Evolutionary conservation across 2,329 filamentous ascomycete genomes (phyloP), one percentile per base, ranked within the genome.

Genomic region (Aspergillus sp.): DNA sequence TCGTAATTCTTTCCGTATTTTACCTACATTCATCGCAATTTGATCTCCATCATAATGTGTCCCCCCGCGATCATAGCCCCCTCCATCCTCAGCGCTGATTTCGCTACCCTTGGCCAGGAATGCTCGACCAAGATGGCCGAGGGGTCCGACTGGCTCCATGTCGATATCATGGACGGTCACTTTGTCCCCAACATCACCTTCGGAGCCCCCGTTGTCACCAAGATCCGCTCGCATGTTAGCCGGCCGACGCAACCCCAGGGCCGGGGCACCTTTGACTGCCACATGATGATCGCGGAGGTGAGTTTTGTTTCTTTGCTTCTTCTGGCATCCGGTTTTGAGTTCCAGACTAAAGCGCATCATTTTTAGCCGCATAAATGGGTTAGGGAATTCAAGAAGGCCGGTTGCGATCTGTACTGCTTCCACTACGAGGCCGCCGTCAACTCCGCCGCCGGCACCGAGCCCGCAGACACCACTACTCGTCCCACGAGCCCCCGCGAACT

Each of bases 261-360:
- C 46, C 86, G 84, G 60, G 93, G 93, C 53, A 97, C 91, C 12
- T 98, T 98, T 68, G 93, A 98, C 72, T 98, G 93, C 79, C 93
- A 98, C 73, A 97, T 98, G 93, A 98, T 98, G 93, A 95, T 98
- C 66, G 84, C 89, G 62, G 91, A 98, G 85, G 88, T 91, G 77
- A 59, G 72, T 22, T n/a, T 35, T 35, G 4, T 7, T 32, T 7
- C 5, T 32, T 32, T 32, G 9, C 3, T n/a, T 17, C 13, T 19
- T 15, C 3, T 39, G 7, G 5, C 10, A 35, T 25, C 43, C 23
- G 33, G 13, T 32, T 44, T 10, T 20, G 20, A 39, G 9, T n/a
- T 7, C 27, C 42, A 15, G 12, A 38, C 32, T 35, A 22, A 44
- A 23, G 17, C 37, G 37, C 37, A 5, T 5, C 19, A 32, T 38